These are phyloP conservation scores for Leccinellum albellum DNA, from an alignment of 768 basidiomycete species.

Conservation along the genomic window DNA sequence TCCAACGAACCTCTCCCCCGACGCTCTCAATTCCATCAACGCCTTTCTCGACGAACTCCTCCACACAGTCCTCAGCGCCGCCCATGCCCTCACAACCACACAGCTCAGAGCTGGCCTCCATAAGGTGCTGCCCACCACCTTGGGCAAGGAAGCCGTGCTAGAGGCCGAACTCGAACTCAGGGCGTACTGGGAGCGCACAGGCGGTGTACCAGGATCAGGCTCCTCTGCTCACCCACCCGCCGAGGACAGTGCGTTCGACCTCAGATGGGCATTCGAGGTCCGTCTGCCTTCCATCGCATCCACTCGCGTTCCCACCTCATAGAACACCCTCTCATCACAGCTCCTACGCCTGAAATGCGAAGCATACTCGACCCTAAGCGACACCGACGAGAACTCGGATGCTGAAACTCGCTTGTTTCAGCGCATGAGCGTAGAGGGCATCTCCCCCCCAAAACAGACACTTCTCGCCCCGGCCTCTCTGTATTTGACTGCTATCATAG, in stretches of 20 bases:
- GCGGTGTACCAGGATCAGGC: slow-evolving; percentile 32
- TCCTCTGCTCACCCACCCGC: slow-evolving; percentile 26
- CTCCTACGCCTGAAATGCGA: slow-evolving; percentile 83
- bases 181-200: slow-evolving; percentile 81
- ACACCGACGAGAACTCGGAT: slow-evolving; percentile 69
- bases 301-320: slow-evolving; percentile 10
- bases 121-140: slow-evolving; percentile 67
- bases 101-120: slow-evolving; percentile 69
- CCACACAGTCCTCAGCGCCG: slow-evolving; percentile 60
- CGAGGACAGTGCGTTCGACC: slow-evolving; percentile 60
- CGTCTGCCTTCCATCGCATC: not conserved
- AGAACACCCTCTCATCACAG: slow-evolving; percentile 32
- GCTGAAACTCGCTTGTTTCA: slow-evolving; percentile 63
- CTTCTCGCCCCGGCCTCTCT: slow-evolving; percentile 79
- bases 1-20: slow-evolving; percentile 77
- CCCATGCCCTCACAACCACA: slow-evolving; percentile 69
- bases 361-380: slow-evolving; percentile 82
- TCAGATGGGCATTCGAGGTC: slow-evolving; percentile 78
- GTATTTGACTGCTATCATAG: slow-evolving; percentile 89
- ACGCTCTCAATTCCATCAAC: slow-evolving; percentile 79
- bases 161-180: slow-evolving; percentile 92
- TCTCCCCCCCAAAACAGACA: slow-evolving; percentile 47
- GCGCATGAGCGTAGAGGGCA: slow-evolving; percentile 51
- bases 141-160: slow-evolving; percentile 88
- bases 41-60: slow-evolving; percentile 82